Percentiles rank a stretch among this genome's conserved stretches.
phyloP scores from a whole-genome alignment of 176 grass and related monocot genomes.

The Avena insularis region DNA sequence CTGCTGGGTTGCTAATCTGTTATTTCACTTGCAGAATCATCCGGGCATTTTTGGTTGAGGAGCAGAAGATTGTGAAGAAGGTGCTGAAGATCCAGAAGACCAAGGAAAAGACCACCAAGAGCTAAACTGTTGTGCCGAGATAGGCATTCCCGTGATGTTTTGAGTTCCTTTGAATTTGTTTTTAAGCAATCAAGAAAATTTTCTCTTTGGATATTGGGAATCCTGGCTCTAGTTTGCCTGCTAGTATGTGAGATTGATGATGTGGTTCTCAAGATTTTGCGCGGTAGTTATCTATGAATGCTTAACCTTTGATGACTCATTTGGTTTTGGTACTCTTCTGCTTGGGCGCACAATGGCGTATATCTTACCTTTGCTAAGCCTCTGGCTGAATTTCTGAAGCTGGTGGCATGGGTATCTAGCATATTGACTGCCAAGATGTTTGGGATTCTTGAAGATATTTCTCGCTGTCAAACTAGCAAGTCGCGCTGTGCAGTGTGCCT shows the following conservation, averaged over 20 bases:
- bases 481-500: too few relatives aligned
- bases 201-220: not conserved
- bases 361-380: not conserved
- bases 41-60: slow-evolving; percentile 75
- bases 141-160: slow-evolving; percentile 30
- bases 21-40: slow-evolving; percentile 52
- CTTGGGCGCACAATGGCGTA: not conserved
- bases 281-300: slow-evolving; percentile 24
- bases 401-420: too few relatives aligned
- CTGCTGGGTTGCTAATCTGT: slow-evolving; percentile 8
- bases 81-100: slow-evolving; percentile 82
- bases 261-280: slow-evolving; percentile 47
- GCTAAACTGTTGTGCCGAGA: slow-evolving; percentile 42
- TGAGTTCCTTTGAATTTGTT: slow-evolving; percentile 39
- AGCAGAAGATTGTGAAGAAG: slow-evolving; percentile 94
- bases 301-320: slow-evolving; percentile 1
- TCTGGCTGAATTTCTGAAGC: too few relatives aligned
- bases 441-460: too few relatives aligned
- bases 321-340: not conserved
- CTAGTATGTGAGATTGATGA: slow-evolving; percentile 39
- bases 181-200: slow-evolving; percentile 35
- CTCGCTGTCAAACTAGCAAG: too few relatives aligned
- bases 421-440: too few relatives aligned
- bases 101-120: slow-evolving; percentile 77
- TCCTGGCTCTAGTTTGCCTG: slow-evolving; percentile 6